phyloP scores from a whole-genome alignment of 768 basidiomycete genomes.

The Kwoniella europaea region DNA sequence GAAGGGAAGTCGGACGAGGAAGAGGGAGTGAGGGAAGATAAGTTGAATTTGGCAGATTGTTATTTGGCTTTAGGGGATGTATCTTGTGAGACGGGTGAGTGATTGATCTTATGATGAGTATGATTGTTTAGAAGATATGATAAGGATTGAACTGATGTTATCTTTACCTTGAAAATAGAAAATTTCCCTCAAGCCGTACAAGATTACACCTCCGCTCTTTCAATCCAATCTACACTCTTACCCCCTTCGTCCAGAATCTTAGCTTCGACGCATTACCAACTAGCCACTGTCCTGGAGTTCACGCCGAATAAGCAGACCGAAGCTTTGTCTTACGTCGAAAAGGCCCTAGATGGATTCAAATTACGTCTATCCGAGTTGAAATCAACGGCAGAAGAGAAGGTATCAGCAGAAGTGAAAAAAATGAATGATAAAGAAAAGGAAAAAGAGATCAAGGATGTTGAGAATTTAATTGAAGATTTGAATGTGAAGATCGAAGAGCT shows the following conservation, averaged over 20 bases:
- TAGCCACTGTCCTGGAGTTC: conserved; percentile 90
- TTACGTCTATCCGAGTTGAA: conserved; percentile 63
- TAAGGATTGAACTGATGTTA: background rate
- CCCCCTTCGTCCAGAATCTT: conserved; percentile 89
- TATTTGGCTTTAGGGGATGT: conserved; percentile 92
- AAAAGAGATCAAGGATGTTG: conserved; percentile 77
- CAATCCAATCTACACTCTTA: conserved; percentile 73
- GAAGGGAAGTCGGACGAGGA: conserved; percentile 57
- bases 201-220: conserved; percentile 80
- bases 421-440: conserved; percentile 71
- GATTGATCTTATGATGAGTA: background rate
- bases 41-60: conserved; percentile 83
- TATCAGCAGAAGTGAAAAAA: conserved; percentile 33
- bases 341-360: conserved; percentile 78
- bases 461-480: conserved; percentile 76
- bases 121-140: background rate
- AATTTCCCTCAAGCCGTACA: conserved; percentile 93
- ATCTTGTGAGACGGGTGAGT: conserved; percentile 90
- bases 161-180: conserved; percentile 63
- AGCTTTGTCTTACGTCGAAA: conserved; percentile 79
- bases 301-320: conserved; percentile 81
- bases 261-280: conserved; percentile 90
- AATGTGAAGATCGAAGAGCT: conserved; percentile 92
- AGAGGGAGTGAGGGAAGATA: conserved; percentile 58
- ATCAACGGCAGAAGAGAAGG: background rate